These are phyloP conservation scores for Chaetoceros muelleri DNA, from an alignment of 108 stramenopile genomes.

Conservation along the genomic window DNA sequence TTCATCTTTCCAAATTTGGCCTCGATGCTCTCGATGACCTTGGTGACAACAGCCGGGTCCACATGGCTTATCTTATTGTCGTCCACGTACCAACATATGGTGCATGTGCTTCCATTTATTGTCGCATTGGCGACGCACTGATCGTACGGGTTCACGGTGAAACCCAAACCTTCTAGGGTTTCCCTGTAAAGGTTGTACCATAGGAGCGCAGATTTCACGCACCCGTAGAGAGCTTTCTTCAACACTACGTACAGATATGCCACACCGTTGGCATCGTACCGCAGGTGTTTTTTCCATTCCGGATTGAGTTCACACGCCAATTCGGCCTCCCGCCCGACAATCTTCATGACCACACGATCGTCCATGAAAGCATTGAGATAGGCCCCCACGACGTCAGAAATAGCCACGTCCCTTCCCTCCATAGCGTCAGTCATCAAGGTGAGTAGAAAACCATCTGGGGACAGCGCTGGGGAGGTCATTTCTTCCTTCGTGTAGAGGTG, in stretches of 20 bases:
- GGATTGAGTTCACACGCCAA: not conserved
- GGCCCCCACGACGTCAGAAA: not conserved
- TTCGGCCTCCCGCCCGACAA: not conserved
- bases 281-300: not conserved
- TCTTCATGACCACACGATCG: not conserved
- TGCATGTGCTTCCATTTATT: conserved; percentile 21
- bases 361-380: conserved; percentile 1
- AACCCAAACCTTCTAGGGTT: conserved; percentile 19
- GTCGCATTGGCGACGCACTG: conserved; percentile 38
- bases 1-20: conserved; percentile 11
- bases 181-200: conserved; percentile 15
- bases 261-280: conserved; percentile 8
- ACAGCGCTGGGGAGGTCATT: conserved; percentile 15
- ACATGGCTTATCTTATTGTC: conserved; percentile 35
- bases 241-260: conserved; percentile 25
- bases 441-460: conserved; percentile 8
- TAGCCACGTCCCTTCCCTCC: not conserved
- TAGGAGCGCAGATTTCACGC: conserved; percentile 18
- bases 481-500: conserved; percentile 3
- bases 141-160: conserved; percentile 44
- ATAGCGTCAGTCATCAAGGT: conserved; percentile 2
- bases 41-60: conserved; percentile 6
- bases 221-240: conserved; percentile 30
- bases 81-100: conserved; percentile 38
- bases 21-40: not conserved